A percentile compares a stretch with the other conserved stretches of the same genome.
Conservation (phyloP, 2,329 filamentous ascomycete genomes). For the Arthrobotrys entomopaga region DNA sequence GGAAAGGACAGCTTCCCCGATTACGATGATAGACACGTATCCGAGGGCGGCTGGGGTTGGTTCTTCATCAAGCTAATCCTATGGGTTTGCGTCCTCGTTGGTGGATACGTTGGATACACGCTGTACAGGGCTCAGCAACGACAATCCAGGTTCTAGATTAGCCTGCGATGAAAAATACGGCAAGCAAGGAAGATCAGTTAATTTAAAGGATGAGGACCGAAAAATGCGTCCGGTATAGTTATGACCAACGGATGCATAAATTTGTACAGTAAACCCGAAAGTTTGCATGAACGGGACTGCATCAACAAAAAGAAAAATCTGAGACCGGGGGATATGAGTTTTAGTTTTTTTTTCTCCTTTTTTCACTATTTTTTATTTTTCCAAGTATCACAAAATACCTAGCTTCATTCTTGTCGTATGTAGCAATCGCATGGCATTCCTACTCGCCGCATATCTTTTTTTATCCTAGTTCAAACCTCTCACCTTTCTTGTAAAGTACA, state of each 20-base stretch:
- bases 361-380: not conserved
- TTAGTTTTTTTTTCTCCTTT: not conserved
- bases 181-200: not conserved
- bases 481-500: slow-evolving; percentile 18
- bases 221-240: not conserved
- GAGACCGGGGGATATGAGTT: slow-evolving; percentile 16
- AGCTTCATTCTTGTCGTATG: slow-evolving; percentile 1
- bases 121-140: slow-evolving; percentile 75
- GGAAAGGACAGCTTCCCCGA: slow-evolving; percentile 58
- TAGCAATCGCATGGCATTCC: not conserved
- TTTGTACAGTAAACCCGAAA: not conserved
- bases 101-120: slow-evolving; percentile 86
- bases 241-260: not conserved
- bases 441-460: not conserved
- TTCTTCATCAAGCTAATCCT: slow-evolving; percentile 84
- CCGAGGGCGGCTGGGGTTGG: slow-evolving; percentile 71
- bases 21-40: slow-evolving; percentile 36
- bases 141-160: slow-evolving; percentile 55
- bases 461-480: not conserved
- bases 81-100: slow-evolving; percentile 75
- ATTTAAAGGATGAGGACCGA: not conserved
- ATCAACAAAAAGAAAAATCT: not conserved
- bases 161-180: slow-evolving; percentile 23
- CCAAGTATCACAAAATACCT: slow-evolving; percentile 7
- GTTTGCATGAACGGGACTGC: slow-evolving; percentile 6